These are phyloP conservation scores for Diospyros lotus DNA, from an alignment of 148 eudicot genomes.

Conservation along the genomic window DNA sequence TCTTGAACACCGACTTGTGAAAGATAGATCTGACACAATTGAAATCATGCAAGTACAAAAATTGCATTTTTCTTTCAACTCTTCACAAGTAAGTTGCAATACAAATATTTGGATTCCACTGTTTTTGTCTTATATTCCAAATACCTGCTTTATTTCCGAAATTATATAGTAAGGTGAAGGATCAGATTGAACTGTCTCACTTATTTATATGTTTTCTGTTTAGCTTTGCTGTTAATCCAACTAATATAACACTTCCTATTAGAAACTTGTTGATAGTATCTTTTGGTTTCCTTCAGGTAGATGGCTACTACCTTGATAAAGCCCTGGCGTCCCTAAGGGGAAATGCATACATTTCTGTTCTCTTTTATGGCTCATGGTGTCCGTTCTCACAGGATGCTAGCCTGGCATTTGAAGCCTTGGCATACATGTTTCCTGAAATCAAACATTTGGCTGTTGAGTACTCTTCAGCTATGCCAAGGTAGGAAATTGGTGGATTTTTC, in stretches of 20 bases:
- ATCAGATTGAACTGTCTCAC: no score
- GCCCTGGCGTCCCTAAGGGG: slow-evolving; percentile 13
- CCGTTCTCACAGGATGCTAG: slow-evolving; percentile 28
- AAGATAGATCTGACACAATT: no score
- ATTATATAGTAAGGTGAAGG: no score
- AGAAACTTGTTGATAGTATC: neutral
- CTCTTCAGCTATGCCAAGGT: slow-evolving; percentile 40
- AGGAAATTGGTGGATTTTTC: slow-evolving; percentile 1
- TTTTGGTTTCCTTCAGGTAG: slow-evolving; percentile 22
- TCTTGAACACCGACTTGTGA: no score
- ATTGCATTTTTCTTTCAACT: no score
- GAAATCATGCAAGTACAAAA: no score
- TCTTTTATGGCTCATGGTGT: slow-evolving; percentile 45
- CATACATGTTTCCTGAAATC: slow-evolving; percentile 43
- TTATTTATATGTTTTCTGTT: neutral
- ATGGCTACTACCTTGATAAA: slow-evolving; percentile 30
- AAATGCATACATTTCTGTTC: slow-evolving; percentile 27
- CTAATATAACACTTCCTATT: neutral
- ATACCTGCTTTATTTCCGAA: no score
- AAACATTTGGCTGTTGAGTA: slow-evolving; percentile 36
- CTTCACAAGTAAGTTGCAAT: no score
- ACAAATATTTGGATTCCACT: no score
- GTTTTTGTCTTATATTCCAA: no score
- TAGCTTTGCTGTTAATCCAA: neutral
- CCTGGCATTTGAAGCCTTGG: slow-evolving; percentile 28